Base-by-base conservation (phyloP, 208 protist species). In the Acanthamoeba healyi region DNA sequence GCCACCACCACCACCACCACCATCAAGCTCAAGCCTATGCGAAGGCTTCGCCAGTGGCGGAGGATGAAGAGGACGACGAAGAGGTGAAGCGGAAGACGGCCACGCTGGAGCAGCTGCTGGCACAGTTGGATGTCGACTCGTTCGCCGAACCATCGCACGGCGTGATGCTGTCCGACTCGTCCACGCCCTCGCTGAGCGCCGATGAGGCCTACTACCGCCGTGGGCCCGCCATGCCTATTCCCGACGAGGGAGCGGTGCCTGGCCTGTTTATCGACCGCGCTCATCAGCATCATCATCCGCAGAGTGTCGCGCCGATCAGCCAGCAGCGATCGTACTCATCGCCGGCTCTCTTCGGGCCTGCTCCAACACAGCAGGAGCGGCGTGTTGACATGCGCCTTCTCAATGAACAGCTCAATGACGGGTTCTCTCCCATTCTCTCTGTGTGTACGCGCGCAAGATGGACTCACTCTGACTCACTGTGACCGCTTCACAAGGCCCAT, bases 31-130 rank as follows among this genome's bases (percentile, higher is more conserved):
- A n/a, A n/a, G 58, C 58, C n/a, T 9, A 22, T 38, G 63, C 4
- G 63, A 17, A 72, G 63, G 63, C 26, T 7, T 15, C 49, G 54
- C 5, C 54, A n/a, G 5, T 12, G 58, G n/a, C 9, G n/a, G 3
- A 67, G 58, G n/a, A 36, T 7, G 67, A 26, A 15, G 34, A 77
- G 9, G 34, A 77, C 67, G 67, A 77, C 67, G 38, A 77, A 0
- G 67, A 44, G 67, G n/a, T 34, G n/a, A n/a, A n/a, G 14, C 2
- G 63, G 63, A 70, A 40, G 63, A 29, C 63, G 24, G 32, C 29
- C 67, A 84, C 74, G 10, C 74, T 84, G 7, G 74, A 84, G 17
- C 74, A 38, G 26, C 46, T 84, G 44, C 74, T 84, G 24, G 74
- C 40, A 7, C 44, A 84, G 26, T 44, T 84, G 42, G 74, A 84